Evolutionary conservation across 179 eudicot genomes (phyloP).

Genomic region (Beta macrorhiza): DNA sequence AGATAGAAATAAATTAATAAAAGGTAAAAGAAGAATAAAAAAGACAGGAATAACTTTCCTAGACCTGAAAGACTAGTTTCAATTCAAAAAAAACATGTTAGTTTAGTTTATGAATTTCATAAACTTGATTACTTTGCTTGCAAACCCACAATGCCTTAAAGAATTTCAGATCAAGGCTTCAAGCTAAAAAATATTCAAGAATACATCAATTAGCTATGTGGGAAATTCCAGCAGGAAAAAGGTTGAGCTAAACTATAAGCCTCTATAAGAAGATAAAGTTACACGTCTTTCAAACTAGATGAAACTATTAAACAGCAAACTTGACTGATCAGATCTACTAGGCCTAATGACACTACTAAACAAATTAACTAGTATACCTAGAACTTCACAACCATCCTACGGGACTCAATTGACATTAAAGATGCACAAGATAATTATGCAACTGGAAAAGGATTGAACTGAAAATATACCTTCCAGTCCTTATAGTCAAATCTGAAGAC

Average conservation of each 20-base stretch:
- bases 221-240: background rate
- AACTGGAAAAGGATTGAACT: background rate
- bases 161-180: background rate
- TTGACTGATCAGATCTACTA: background rate
- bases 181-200: background rate
- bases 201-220: background rate
- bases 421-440: background rate
- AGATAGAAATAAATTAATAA: too few species aligned
- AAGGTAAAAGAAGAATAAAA: too few species aligned
- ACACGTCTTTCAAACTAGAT: background rate
- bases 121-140: background rate
- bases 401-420: too few species aligned
- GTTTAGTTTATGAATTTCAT: background rate
- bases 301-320: background rate
- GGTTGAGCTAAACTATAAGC: background rate
- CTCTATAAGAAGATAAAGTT: background rate
- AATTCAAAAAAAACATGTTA: too few species aligned
- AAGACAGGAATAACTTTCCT: too few species aligned
- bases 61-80: too few species aligned
- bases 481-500: constrained; percentile 82
- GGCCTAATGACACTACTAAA: background rate
- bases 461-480: constrained; percentile 80
- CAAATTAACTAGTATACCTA: too few species aligned
- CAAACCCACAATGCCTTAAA: background rate
- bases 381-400: too few species aligned